Conservation (phyloP, 1,284 basidiomycete species). For the Leccinum colubrinum region DNA sequence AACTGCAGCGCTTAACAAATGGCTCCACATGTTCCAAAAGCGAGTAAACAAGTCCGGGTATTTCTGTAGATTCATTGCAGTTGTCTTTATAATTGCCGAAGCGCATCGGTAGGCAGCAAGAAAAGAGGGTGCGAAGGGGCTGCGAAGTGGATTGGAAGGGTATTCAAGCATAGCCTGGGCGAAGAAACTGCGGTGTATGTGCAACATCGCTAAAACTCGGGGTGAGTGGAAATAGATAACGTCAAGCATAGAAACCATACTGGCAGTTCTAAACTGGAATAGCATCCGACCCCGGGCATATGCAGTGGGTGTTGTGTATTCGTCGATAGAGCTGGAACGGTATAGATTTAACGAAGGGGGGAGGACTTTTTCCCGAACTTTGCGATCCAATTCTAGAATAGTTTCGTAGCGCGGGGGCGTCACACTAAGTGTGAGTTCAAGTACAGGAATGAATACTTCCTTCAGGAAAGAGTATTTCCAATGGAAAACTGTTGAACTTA, state of each 20-base stretch:
- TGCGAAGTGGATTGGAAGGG: constrained; percentile 57
- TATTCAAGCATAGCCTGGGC: constrained; percentile 60
- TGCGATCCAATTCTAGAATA: constrained; percentile 56
- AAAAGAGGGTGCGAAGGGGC: constrained; percentile 63
- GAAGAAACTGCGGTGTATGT: constrained; percentile 61
- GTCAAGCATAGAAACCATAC: constrained; percentile 29
- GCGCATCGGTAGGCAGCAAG: constrained; percentile 61
- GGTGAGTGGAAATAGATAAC: constrained; percentile 10
- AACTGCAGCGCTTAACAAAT: constrained; percentile 56
- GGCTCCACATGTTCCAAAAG: constrained; percentile 56
- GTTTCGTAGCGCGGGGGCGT: constrained; percentile 51
- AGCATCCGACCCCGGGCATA: constrained; percentile 50
- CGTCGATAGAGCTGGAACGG: constrained; percentile 41
- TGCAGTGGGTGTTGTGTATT: constrained; percentile 46
- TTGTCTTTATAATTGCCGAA: constrained; percentile 54
- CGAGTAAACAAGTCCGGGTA: constrained; percentile 52
- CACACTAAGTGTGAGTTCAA: constrained; percentile 50
- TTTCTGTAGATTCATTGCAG: constrained; percentile 47
- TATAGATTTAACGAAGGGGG: constrained; percentile 53
- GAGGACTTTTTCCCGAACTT: constrained; percentile 51
- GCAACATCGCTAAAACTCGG: constrained; percentile 43
- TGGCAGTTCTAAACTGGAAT: constrained; percentile 49
- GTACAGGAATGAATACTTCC: constrained; percentile 49
- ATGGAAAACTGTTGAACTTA: constrained; percentile 24
- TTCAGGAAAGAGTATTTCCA: constrained; percentile 37